phyloP scores from a whole-genome alignment of 257 asterid genomes.

The Solanum medicagineum region DNA sequence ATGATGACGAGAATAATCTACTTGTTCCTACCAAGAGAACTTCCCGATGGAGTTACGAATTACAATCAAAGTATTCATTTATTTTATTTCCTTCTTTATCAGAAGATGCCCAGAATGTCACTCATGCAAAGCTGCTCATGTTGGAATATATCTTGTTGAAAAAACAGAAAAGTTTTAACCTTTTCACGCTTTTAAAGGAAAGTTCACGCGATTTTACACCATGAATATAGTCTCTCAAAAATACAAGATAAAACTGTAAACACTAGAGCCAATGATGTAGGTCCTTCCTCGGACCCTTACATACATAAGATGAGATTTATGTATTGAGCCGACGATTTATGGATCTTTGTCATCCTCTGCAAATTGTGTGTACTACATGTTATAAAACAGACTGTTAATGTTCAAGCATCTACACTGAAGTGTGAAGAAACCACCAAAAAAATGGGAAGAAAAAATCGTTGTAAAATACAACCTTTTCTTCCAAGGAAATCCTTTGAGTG shows the following conservation, averaged over 20 bases:
- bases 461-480: no score
- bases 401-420: neutral
- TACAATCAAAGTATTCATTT: neutral
- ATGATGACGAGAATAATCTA: conserved; percentile 20
- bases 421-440: neutral
- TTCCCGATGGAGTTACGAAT: neutral
- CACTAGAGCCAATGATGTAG: no score
- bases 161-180: neutral
- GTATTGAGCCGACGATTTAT: conserved; percentile 3
- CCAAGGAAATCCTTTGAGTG: no score
- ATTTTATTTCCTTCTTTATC: neutral
- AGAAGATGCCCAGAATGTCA: neutral
- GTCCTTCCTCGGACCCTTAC: no score
- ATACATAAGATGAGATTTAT: no score
- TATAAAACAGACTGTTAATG: neutral
- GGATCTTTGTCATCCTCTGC: conserved; percentile 51
- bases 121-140: neutral
- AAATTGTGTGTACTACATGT: neutral
- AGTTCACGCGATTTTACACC: neutral
- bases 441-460: no score
- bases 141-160: neutral
- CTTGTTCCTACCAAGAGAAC: conserved; percentile 26
- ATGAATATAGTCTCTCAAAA: neutral
- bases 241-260: no score
- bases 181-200: no score